phyloP scores from a whole-genome alignment of 345 rosid species.

The Eucalyptus coolabah region DNA sequence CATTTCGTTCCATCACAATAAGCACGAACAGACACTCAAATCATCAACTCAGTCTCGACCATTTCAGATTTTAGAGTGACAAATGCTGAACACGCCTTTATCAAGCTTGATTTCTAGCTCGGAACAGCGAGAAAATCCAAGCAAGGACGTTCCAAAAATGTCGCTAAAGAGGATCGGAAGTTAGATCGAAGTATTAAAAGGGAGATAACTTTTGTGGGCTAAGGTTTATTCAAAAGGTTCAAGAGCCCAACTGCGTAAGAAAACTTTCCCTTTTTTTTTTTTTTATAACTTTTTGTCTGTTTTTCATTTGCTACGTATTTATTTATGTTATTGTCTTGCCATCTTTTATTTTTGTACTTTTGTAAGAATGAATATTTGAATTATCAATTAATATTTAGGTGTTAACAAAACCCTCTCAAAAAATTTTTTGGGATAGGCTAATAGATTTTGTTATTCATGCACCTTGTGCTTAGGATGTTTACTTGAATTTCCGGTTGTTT shows the following conservation, averaged over 20 bases:
- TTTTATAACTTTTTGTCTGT: no score
- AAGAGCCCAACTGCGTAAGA: background rate
- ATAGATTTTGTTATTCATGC: background rate
- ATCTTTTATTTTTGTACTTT: background rate
- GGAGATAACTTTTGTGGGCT: background rate
- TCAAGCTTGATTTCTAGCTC: no score
- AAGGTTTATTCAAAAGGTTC: background rate
- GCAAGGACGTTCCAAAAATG: no score
- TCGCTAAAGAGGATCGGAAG: no score
- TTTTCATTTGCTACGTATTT: background rate
- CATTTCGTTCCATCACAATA: no score
- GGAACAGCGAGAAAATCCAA: no score
- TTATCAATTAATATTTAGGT: background rate
- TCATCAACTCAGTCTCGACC: no score
- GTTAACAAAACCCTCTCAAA: background rate
- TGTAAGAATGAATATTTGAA: background rate
- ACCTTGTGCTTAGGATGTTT: background rate
- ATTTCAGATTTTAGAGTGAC: no score
- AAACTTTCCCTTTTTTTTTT: no score
- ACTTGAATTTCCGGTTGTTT: background rate
- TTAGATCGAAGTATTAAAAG: no score
- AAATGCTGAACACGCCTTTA: no score
- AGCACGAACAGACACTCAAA: no score
- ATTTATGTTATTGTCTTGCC: background rate
- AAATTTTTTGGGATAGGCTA: background rate